phyloP scores from a whole-genome alignment of 2,329 filamentous ascomycete species.

The Acrodontium crateriforme region DNA sequence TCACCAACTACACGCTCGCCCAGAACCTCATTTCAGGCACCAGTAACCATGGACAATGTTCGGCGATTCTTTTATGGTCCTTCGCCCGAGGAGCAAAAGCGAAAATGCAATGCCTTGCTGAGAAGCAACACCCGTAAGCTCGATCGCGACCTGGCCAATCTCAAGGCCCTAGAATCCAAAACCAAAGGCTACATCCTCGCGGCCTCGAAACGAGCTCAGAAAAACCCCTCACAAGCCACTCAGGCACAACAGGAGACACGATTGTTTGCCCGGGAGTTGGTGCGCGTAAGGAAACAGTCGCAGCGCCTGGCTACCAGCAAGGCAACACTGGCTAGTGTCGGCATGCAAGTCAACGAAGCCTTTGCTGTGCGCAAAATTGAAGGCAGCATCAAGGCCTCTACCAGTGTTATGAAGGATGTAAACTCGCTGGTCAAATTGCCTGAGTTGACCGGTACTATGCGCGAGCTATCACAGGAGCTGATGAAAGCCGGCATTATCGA shows the following conservation, averaged over 20 bases:
- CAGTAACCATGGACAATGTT: slow-evolving; percentile 78
- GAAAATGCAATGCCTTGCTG: slow-evolving; percentile 88
- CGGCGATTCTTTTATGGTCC: slow-evolving; percentile 80
- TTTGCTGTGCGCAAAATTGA: slow-evolving; percentile 94
- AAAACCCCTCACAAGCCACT: slow-evolving; percentile 61
- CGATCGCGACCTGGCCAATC: slow-evolving; percentile 74
- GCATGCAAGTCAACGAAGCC: slow-evolving; percentile 96
- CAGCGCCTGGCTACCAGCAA: slow-evolving; percentile 69
- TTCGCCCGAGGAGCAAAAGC: slow-evolving; percentile 83
- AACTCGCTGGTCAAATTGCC: slow-evolving; percentile 74
- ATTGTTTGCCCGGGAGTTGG: slow-evolving; percentile 75
- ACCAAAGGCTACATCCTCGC: slow-evolving; percentile 74
- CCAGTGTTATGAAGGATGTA: slow-evolving; percentile 94
- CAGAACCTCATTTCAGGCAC: no score
- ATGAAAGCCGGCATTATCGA: slow-evolving; percentile 94
- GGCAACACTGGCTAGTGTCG: slow-evolving; percentile 80
- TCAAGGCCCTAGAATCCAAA: slow-evolving; percentile 68
- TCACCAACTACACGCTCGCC: no score
- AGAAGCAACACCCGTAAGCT: slow-evolving; percentile 84
- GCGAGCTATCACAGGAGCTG: slow-evolving; percentile 70
- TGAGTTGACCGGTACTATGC: slow-evolving; percentile 79
- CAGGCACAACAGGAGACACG: slow-evolving; percentile 75
- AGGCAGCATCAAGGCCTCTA: slow-evolving; percentile 71
- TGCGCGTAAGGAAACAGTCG: slow-evolving; percentile 65
- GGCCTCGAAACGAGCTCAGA: slow-evolving; percentile 67